Conservation (phyloP, 495 filamentous ascomycete genomes). For the Xanthoparmelia taractica region DNA sequence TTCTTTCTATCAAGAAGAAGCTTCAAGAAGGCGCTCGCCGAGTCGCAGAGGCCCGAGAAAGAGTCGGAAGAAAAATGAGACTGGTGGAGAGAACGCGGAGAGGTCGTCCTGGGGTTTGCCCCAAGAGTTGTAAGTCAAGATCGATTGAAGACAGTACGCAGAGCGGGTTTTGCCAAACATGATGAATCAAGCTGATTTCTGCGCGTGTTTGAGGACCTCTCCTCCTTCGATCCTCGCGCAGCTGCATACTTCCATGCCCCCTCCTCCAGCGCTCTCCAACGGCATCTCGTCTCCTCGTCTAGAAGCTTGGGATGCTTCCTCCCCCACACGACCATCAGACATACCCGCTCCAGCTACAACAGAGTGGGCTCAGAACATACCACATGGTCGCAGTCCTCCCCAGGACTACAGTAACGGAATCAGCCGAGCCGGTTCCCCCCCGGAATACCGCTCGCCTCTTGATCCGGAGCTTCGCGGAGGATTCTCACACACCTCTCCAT, state of each 20-base stretch:
- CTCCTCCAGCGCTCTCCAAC: conserved; percentile 20
- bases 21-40: conserved; percentile 36
- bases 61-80: conserved; percentile 33
- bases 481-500: conserved; percentile 42
- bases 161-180: conserved; percentile 16
- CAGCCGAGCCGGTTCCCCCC: conserved; percentile 38
- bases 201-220: conserved; percentile 20
- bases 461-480: conserved; percentile 34
- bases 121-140: conserved; percentile 35
- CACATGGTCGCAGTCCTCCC: conserved; percentile 45
- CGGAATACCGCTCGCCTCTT: conserved; percentile 34
- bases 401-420: conserved; percentile 39
- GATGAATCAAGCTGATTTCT: conserved; percentile 5
- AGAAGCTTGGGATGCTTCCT: conserved; percentile 36
- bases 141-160: conserved; percentile 23
- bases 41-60: conserved; percentile 43
- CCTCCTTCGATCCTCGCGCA: conserved; percentile 30
- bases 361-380: conserved; percentile 44
- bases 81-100: conserved; percentile 32
- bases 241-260: conserved; percentile 15
- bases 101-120: conserved; percentile 10
- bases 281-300: conserved; percentile 39
- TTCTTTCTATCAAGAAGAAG: conserved; percentile 19
- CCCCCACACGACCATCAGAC: conserved; percentile 34
- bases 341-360: conserved; percentile 32